Percentiles rank a stretch among this genome's conserved stretches.
These are phyloP conservation scores for Gossypium ekmanianum DNA, from an alignment of 345 rosid species.

Conservation along the genomic window DNA sequence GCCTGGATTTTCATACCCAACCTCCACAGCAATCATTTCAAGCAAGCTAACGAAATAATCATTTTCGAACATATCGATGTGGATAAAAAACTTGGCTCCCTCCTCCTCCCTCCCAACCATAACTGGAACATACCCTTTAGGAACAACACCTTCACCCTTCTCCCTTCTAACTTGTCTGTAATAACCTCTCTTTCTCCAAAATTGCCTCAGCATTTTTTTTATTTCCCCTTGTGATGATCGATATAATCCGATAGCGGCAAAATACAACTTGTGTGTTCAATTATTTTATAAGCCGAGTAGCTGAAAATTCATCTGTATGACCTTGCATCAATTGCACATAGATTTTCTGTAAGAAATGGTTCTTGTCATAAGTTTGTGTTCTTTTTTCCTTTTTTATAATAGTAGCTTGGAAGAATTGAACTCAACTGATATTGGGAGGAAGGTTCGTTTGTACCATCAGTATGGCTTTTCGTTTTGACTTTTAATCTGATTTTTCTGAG, in stretches of 20 bases:
- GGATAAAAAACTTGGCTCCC: neutral
- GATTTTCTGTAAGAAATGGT: neutral
- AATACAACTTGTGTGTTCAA: neutral
- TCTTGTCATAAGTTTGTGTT: neutral
- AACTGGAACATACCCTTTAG: conserved; percentile 10
- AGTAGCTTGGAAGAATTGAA: neutral
- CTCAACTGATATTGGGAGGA: neutral
- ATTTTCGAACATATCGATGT: conserved; percentile 5
- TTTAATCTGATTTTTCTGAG: neutral
- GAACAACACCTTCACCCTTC: neutral
- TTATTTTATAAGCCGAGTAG: neutral
- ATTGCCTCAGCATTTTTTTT: neutral
- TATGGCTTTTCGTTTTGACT: neutral
- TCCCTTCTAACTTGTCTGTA: neutral
- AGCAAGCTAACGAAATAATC: conserved; percentile 1
- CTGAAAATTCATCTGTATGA: neutral
- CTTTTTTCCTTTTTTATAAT: neutral
- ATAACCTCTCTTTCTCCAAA: neutral
- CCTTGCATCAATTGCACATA: neutral
- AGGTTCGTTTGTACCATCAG: neutral
- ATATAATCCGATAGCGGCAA: neutral
- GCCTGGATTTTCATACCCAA: neutral
- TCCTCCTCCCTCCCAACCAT: neutral
- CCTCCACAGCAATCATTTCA: neutral
- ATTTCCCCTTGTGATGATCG: neutral